These are phyloP conservation scores for Salix purpurea DNA, from an alignment of 345 rosid species.

Conservation along the genomic window DNA sequence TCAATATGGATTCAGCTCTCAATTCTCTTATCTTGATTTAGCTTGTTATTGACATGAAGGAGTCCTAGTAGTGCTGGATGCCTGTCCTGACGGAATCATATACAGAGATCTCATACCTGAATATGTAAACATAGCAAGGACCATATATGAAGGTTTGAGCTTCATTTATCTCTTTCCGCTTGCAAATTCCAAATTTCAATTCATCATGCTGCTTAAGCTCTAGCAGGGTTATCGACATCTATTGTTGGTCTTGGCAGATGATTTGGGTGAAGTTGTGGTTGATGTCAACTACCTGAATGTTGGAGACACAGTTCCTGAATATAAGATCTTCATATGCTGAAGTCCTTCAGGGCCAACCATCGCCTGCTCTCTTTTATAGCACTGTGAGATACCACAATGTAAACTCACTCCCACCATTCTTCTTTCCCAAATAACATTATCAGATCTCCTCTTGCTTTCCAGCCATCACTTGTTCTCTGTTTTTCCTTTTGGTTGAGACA, in stretches of 20 bases:
- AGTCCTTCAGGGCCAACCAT: neutral
- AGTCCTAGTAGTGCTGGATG: constrained; percentile 79
- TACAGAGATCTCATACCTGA: constrained; percentile 76
- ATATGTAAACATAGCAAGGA: constrained; percentile 61
- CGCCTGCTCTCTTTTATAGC: neutral
- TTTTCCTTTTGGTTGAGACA: too few species aligned
- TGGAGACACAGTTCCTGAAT: constrained; percentile 39
- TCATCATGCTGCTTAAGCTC: neutral
- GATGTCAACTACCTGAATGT: constrained; percentile 77
- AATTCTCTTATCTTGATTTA: neutral
- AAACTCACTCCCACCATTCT: neutral
- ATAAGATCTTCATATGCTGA: constrained; percentile 69
- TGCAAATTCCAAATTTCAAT: neutral
- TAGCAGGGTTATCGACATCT: neutral
- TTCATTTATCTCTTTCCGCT: neutral
- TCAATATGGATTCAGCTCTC: neutral
- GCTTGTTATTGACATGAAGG: constrained; percentile 35
- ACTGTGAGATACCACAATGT: neutral
- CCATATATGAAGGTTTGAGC: constrained; percentile 80
- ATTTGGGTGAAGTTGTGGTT: constrained; percentile 51
- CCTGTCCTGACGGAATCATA: constrained; percentile 75
- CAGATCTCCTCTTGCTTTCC: neutral
- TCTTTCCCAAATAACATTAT: neutral
- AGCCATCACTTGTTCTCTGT: too few species aligned
- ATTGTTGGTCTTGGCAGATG: constrained; percentile 36